Percentiles rank a stretch among this genome's conserved stretches.
Conservation (phyloP, 768 basidiomycete genomes). For the Serpula lacrymans region DNA sequence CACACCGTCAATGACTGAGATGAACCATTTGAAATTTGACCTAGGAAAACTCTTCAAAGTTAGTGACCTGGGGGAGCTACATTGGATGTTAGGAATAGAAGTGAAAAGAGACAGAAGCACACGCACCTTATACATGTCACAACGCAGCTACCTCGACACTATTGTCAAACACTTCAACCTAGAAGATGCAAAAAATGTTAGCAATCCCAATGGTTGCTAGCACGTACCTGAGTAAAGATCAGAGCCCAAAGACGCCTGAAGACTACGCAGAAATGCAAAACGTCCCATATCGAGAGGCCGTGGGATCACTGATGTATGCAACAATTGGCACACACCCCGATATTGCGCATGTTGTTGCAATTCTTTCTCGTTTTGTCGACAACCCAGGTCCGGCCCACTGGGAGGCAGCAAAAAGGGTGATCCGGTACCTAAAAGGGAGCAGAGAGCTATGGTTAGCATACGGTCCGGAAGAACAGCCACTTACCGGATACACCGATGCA, state of each 20-base stretch:
- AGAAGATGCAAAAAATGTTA: no score
- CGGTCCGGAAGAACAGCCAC: slow-evolving; percentile 1
- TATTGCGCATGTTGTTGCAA: slow-evolving; percentile 27
- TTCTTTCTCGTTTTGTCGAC: slow-evolving; percentile 18
- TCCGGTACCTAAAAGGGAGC: slow-evolving; percentile 36
- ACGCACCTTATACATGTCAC: slow-evolving; percentile 8
- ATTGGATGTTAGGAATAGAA: slow-evolving; percentile 29
- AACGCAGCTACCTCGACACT: no score
- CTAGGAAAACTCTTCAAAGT: slow-evolving; percentile 19
- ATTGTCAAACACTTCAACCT: no score
- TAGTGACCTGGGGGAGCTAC: slow-evolving; percentile 22
- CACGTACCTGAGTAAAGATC: no score
- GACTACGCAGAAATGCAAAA: slow-evolving; percentile 18
- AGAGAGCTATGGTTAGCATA: slow-evolving; percentile 9
- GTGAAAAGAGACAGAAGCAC: slow-evolving; percentile 10
- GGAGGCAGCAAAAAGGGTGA: slow-evolving; percentile 32
- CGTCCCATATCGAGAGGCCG: slow-evolving; percentile 23
- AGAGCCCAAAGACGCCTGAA: slow-evolving; percentile 15
- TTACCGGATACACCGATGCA: slow-evolving; percentile 14
- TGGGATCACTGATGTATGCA: slow-evolving; percentile 31
- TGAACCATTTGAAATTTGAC: slow-evolving; percentile 20
- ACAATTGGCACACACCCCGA: slow-evolving; percentile 30
- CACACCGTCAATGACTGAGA: slow-evolving; percentile 9
- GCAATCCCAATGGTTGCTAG: no score
- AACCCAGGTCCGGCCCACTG: slow-evolving; percentile 30